These are phyloP conservation scores for Pilatotrama ljubarskyi DNA, from an alignment of 768 basidiomycete species.

Conservation along the genomic window DNA sequence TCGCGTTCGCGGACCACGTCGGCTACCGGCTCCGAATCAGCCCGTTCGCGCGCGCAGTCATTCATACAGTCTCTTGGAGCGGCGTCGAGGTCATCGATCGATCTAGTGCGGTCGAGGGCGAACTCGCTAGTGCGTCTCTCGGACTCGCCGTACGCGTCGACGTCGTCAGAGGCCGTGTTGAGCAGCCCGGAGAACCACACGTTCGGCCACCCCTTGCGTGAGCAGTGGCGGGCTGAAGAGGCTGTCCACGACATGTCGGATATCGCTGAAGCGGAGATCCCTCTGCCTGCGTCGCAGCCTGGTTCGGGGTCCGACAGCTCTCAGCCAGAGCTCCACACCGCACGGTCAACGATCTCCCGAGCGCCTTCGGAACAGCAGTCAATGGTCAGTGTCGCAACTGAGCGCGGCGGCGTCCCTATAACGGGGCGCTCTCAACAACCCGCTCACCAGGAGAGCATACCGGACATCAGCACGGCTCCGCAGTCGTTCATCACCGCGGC, in stretches of 20 bases:
- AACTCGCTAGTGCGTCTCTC: conserved; percentile 66
- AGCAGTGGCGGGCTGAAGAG: conserved; percentile 36
- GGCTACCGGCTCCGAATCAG: conserved; percentile 34
- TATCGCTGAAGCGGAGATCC: conserved; percentile 22
- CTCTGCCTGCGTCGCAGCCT: conserved; percentile 17
- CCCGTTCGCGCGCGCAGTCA: conserved; percentile 66
- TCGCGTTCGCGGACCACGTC: conserved; percentile 37
- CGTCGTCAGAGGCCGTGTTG: conserved; percentile 43
- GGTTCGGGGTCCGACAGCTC: conserved; percentile 1
- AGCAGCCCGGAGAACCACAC: conserved; percentile 70
- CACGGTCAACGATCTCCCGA: conserved; percentile 27
- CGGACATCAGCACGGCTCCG: conserved; percentile 69
- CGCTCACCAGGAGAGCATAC: conserved; percentile 39
- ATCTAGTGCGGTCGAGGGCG: conserved; percentile 57
- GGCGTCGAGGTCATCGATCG: conserved; percentile 61
- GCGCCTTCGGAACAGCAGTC: conserved; percentile 21
- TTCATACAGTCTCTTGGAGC: conserved; percentile 64
- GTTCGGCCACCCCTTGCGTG: conserved; percentile 61
- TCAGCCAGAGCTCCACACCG: conserved; percentile 22
- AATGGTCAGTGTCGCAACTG: conserved; percentile 20
- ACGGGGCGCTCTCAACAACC: conserved; percentile 22
- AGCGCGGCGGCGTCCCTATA: conserved; percentile 29
- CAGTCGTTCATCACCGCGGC: conserved; percentile 70
- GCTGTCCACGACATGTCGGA: conserved; percentile 22
- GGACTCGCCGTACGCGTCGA: conserved; percentile 33